These are phyloP conservation scores for Solioccasus polychromus DNA, from an alignment of 768 basidiomycete species.

Conservation along the genomic window DNA sequence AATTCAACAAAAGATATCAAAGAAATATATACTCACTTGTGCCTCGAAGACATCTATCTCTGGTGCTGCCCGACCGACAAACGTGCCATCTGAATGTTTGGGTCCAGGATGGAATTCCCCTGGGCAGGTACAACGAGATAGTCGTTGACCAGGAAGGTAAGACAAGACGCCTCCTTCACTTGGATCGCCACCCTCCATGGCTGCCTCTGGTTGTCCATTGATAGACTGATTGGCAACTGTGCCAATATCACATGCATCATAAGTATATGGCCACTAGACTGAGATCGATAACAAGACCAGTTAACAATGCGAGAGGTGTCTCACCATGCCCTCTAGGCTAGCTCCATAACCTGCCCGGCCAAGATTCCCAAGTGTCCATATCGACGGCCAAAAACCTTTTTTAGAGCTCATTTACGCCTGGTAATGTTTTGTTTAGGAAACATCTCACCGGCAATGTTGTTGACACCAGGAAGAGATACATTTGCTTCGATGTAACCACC, in stretches of 20 bases:
- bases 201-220: slow-evolving; percentile 63
- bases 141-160: slow-evolving; percentile 75
- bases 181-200: slow-evolving; percentile 56
- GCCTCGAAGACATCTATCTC: slow-evolving; percentile 94
- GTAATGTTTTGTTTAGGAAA: background rate
- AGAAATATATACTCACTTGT: slow-evolving; percentile 36
- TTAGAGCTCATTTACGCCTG: slow-evolving; percentile 2
- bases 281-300: slow-evolving; percentile 1
- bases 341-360: slow-evolving; percentile 72
- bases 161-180: slow-evolving; percentile 50
- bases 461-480: slow-evolving; percentile 64
- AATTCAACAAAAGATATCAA: slow-evolving; percentile 8
- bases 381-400: slow-evolving; percentile 49
- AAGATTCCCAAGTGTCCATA: slow-evolving; percentile 59
- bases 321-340: slow-evolving; percentile 49
- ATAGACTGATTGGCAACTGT: slow-evolving; percentile 79
- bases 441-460: slow-evolving; percentile 52
- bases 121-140: slow-evolving; percentile 84
- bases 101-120: slow-evolving; percentile 87
- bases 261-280: slow-evolving; percentile 62
- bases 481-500: slow-evolving; percentile 71
- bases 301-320: slow-evolving; percentile 7
- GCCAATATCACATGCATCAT: slow-evolving; percentile 79
- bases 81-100: slow-evolving; percentile 65
- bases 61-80: slow-evolving; percentile 79